phyloP scores from a whole-genome alignment of 768 basidiomycete genomes.

The Russula brevipes region DNA sequence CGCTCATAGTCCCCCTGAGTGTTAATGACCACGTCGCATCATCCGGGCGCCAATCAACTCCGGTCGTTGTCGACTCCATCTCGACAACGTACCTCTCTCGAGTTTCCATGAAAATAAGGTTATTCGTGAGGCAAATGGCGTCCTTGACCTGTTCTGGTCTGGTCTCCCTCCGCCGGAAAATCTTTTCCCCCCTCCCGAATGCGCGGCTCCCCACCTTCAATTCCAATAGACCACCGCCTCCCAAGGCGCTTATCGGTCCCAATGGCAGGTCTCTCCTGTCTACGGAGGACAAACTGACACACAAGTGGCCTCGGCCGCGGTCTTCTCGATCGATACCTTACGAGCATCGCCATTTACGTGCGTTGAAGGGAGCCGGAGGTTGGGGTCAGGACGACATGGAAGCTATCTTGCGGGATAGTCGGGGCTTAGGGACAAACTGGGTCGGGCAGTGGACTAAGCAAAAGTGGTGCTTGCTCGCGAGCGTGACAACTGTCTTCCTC shows the following conservation, averaged over 20 bases:
- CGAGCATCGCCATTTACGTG: constrained; percentile 15
- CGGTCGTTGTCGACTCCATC: background rate
- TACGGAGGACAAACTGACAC: constrained; percentile 39
- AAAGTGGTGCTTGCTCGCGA: constrained; percentile 58
- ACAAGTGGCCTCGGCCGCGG: constrained; percentile 47
- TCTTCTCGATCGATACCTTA: constrained; percentile 25
- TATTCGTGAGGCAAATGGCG: background rate
- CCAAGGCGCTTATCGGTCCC: background rate
- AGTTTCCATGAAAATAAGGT: background rate
- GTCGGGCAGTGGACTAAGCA: constrained; percentile 52
- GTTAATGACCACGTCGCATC: background rate
- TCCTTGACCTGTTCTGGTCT: background rate
- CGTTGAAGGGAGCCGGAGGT: constrained; percentile 13
- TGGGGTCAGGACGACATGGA: constrained; percentile 10
- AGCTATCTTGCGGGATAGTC: constrained; percentile 33
- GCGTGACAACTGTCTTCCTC: constrained; percentile 48
- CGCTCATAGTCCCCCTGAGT: background rate
- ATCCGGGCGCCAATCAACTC: background rate
- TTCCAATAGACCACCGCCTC: background rate
- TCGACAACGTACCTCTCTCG: background rate
- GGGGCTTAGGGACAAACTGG: constrained; percentile 37
- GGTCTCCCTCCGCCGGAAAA: background rate
- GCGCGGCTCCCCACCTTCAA: background rate
- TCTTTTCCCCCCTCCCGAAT: background rate
- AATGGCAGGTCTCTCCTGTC: background rate